A percentile compares a stretch with the other conserved stretches of the same genome.
These are phyloP conservation scores for Tolypocladium ophioglossoides DNA, from an alignment of 2,329 filamentous ascomycete species.

Conservation along the genomic window DNA sequence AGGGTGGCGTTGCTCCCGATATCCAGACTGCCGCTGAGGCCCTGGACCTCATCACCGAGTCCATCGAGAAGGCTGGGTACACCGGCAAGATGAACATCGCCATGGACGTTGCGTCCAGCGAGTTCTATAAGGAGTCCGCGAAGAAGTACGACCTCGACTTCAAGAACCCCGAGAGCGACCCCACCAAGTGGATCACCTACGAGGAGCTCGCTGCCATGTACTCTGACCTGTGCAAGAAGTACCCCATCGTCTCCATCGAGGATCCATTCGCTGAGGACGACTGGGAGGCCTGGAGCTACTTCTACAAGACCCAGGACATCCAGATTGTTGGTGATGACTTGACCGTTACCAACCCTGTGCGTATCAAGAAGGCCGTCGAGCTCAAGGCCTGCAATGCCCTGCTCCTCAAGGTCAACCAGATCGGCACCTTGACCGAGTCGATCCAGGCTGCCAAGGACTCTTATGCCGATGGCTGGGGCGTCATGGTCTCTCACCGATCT, in stretches of 20 bases:
- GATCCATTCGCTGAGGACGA: constrained; percentile 99
- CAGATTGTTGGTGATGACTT: constrained; percentile 98
- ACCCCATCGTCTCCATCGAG: constrained; percentile 98
- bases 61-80: constrained; percentile 93
- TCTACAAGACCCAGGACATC: constrained; percentile 98
- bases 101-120: constrained; percentile 97
- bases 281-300: constrained; percentile 99
- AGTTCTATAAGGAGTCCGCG: constrained; percentile 95
- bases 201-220: constrained; percentile 92
- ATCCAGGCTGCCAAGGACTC: constrained; percentile 99
- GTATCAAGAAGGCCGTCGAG: constrained; percentile 99
- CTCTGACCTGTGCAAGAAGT: constrained; percentile 79
- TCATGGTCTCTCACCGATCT: constrained; percentile 99
- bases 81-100: constrained; percentile 94
- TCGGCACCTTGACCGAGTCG: constrained; percentile 95
- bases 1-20: constrained; percentile 98
- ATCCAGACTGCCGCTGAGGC: constrained; percentile 96
- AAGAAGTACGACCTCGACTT: constrained; percentile 99
- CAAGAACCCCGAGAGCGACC: constrained; percentile 98
- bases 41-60: constrained; percentile 86
- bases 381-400: constrained; percentile 98
- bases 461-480: constrained; percentile 89
- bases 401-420: constrained; percentile 99
- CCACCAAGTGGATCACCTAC: constrained; percentile 96
- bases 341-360: constrained; percentile 96